Evolutionary conservation across 768 basidiomycete genomes (phyloP).

Genomic region (Boletellus ananiceps): DNA sequence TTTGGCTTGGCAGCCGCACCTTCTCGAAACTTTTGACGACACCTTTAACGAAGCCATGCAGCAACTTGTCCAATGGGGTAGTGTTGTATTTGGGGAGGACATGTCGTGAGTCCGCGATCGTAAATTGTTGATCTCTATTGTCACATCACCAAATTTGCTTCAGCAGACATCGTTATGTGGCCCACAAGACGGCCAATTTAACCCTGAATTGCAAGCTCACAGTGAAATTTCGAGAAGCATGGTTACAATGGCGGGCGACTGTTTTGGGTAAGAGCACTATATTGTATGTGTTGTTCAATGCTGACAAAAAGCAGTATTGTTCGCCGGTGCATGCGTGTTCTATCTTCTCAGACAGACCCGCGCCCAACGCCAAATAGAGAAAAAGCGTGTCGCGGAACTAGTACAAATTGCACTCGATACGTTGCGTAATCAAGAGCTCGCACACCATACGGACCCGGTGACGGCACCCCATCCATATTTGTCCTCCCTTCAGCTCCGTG

Average conservation of each 20-base stretch:
- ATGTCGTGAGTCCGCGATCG: slow-evolving; percentile 47
- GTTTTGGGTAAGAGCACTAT: slow-evolving; percentile 49
- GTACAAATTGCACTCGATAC: slow-evolving; percentile 78
- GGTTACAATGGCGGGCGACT: slow-evolving; percentile 63
- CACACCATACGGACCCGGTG: slow-evolving; percentile 78
- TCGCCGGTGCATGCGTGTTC: slow-evolving; percentile 12
- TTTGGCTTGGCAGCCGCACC: slow-evolving; percentile 42
- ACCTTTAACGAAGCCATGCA: slow-evolving; percentile 77
- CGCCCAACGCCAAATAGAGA: slow-evolving; percentile 52
- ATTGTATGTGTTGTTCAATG: slow-evolving; percentile 6
- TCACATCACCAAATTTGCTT: slow-evolving; percentile 18
- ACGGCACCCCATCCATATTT: slow-evolving; percentile 70
- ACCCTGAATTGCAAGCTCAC: slow-evolving; percentile 61
- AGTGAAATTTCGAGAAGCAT: slow-evolving; percentile 61
- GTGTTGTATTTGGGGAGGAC: slow-evolving; percentile 63
- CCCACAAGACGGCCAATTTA: slow-evolving; percentile 65
- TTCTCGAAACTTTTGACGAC: slow-evolving; percentile 60
- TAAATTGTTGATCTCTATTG: slow-evolving; percentile 20
- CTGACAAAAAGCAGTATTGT: slow-evolving; percentile 28
- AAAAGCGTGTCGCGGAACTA: slow-evolving; percentile 61
- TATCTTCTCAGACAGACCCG: slow-evolving; percentile 31
- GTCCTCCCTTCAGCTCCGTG: slow-evolving; percentile 83
- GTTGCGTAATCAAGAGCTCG: slow-evolving; percentile 77
- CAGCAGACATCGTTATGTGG: slow-evolving; percentile 72
- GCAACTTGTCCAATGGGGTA: slow-evolving; percentile 70